Evolutionary conservation across 345 rosid genomes (phyloP), one percentile per base, ranked within the genome.

Genomic region (Rhodamnia argentea): DNA sequence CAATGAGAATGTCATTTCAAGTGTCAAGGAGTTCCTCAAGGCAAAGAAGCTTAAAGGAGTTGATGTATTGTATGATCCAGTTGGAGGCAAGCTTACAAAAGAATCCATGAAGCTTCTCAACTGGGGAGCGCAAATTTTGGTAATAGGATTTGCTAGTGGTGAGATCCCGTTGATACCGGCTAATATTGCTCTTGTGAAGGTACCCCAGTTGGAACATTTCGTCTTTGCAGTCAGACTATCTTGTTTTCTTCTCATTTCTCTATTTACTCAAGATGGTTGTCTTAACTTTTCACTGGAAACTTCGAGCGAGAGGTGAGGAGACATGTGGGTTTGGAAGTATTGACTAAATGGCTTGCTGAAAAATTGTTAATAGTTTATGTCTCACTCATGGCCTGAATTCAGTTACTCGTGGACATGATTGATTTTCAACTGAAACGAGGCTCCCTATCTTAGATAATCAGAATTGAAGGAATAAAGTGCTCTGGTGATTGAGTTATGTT

Each of bases 111-210:
- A 93, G 94, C 95, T 96, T 86, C 89, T 97, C 88, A 96, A 92
- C 37, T 96, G 98, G 98, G 95, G 99, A 87, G 99, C 99, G 84
- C 96, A 96, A 58, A 96, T 97, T 88, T 91, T 96, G 57, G 93
- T 95, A 55, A 96, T 96, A 26, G 99, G 98, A 44, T 97, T 97
- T 87, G 99, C 98, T 13, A 95, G 99, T 86, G 99, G 99, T 9
- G 98, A 96, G 58, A 22, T 96, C 86, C 99, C 98, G 3, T 84
- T 94, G 55, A 94, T 96, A 88, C 98, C 98, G 13, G 95, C 95
- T 82, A 97, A 96, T 86, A 92, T 97, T 85, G 94, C 99, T 57
- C 99, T 97, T 50, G 96, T 96, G 59, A 97, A 94, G 98, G 99
- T 97, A 91, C 82, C 13, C 62, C 40, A 29, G 70, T 47, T 56